A percentile compares a stretch with the other conserved stretches of the same genome.
Evolutionary conservation across 176 grass and related monocot species (phyloP).

Genomic region (Carex cristatella): DNA sequence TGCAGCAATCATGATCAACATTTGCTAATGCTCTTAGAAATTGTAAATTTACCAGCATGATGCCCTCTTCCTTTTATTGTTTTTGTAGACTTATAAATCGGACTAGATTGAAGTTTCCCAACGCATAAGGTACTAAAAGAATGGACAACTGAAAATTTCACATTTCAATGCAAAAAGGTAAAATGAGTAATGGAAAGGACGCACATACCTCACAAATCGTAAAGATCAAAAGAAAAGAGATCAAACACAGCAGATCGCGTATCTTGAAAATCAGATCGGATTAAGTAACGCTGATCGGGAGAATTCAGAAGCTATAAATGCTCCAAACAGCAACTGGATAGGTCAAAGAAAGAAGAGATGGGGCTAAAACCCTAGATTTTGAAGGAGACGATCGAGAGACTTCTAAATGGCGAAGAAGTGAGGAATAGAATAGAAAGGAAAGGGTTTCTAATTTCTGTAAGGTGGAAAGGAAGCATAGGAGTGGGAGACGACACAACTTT

Average conservation of each 20-base stretch:
- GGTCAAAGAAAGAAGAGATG: neutral
- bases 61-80: neutral
- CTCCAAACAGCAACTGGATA: neutral
- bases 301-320: neutral
- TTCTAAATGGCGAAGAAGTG: neutral
- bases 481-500: neutral
- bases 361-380: neutral
- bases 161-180: neutral
- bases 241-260: constrained; percentile 2
- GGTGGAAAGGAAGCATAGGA: constrained; percentile 1
- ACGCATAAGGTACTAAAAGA: neutral
- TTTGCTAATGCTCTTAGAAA: neutral
- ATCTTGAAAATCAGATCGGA: neutral
- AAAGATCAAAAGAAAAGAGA: neutral
- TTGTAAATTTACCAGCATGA: neutral
- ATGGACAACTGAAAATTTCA: neutral
- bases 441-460: constrained; percentile 6
- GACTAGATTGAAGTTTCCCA: neutral
- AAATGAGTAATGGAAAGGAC: neutral
- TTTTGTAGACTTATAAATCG: neutral
- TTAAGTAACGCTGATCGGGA: neutral
- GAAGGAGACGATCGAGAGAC: neutral
- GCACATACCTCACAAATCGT: neutral
- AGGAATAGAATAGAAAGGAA: neutral
- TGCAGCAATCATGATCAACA: neutral